A percentile compares a stretch with the other conserved stretches of the same genome.
phyloP scores from a whole-genome alignment of 345 rosid species.

The Linum usitatissimum region DNA sequence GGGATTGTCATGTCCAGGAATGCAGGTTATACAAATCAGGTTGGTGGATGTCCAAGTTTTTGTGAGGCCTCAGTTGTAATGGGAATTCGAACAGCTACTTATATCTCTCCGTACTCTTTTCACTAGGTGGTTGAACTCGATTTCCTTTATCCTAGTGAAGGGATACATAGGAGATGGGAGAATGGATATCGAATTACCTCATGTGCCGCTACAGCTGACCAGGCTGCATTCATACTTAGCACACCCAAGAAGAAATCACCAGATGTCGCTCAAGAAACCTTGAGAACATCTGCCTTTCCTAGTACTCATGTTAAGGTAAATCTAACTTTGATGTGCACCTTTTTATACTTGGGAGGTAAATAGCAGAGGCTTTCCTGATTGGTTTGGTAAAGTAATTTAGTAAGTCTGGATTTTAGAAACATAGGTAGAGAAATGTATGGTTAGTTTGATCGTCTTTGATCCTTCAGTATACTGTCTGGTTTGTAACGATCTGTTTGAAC shows the following conservation, averaged over 20 bases:
- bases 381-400: too few relatives aligned
- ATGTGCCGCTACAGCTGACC: slow-evolving; percentile 88
- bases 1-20: slow-evolving; percentile 31
- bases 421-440: too few relatives aligned
- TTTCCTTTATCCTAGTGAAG: slow-evolving; percentile 47
- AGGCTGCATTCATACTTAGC: slow-evolving; percentile 83
- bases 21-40: slow-evolving; percentile 30
- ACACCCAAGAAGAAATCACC: slow-evolving; percentile 72
- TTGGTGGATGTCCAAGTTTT: neutral
- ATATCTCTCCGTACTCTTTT: neutral
- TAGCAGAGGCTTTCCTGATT: too few relatives aligned
- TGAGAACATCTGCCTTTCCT: slow-evolving; percentile 91
- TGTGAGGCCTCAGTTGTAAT: neutral
- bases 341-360: neutral
- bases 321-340: too few relatives aligned
- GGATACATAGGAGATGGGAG: slow-evolving; percentile 91
- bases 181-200: slow-evolving; percentile 83
- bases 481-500: neutral
- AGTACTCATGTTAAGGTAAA: slow-evolving; percentile 89
- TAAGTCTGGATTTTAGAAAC: too few relatives aligned
- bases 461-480: too few relatives aligned
- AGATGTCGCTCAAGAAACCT: slow-evolving; percentile 95
- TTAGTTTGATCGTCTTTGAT: too few relatives aligned
- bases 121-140: slow-evolving; percentile 30
- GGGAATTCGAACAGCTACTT: neutral